A percentile compares a stretch with the other conserved stretches of the same genome.
These are phyloP conservation scores for Starmerella bombi DNA, from an alignment of 805 yeast genomes.

Conservation along the genomic window DNA sequence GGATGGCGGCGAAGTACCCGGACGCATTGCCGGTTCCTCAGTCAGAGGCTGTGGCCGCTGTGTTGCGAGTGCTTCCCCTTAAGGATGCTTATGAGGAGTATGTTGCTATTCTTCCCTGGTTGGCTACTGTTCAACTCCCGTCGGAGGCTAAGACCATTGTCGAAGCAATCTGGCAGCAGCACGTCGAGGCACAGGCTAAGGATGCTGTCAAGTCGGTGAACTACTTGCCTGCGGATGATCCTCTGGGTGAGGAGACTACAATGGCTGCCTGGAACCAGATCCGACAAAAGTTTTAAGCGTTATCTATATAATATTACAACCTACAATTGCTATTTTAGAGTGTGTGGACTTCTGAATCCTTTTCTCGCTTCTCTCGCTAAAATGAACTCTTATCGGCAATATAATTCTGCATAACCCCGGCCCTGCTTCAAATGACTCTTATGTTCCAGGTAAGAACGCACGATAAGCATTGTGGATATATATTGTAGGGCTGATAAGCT, in stretches of 20 bases:
- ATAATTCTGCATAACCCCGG: too few relatives aligned
- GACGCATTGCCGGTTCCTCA: constrained; percentile 50
- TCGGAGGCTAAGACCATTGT: constrained; percentile 9
- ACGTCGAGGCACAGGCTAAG: constrained; percentile 58
- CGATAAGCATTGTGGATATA: too few relatives aligned
- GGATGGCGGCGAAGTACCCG: constrained; percentile 68
- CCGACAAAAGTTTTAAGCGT: neutral
- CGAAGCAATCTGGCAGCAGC: constrained; percentile 16
- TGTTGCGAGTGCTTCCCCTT: constrained; percentile 71
- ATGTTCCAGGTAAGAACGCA: too few relatives aligned
- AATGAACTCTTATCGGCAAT: too few relatives aligned
- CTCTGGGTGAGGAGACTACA: constrained; percentile 64
- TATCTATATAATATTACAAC: too few relatives aligned
- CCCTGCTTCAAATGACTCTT: too few relatives aligned
- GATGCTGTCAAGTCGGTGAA: constrained; percentile 42
- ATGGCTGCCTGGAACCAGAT: constrained; percentile 13
- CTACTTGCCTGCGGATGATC: constrained; percentile 40
- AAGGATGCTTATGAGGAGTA: constrained; percentile 85
- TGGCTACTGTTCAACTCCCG: constrained; percentile 32
- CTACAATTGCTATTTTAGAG: too few relatives aligned
- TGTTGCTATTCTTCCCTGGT: constrained; percentile 70
- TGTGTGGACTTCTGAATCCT: too few relatives aligned
- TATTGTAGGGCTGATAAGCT: too few relatives aligned
- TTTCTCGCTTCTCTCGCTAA: too few relatives aligned
- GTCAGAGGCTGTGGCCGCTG: constrained; percentile 57